Evolutionary conservation across 306 rosid genomes (phyloP).

Genomic region (Astragalus glycyphyllos): DNA sequence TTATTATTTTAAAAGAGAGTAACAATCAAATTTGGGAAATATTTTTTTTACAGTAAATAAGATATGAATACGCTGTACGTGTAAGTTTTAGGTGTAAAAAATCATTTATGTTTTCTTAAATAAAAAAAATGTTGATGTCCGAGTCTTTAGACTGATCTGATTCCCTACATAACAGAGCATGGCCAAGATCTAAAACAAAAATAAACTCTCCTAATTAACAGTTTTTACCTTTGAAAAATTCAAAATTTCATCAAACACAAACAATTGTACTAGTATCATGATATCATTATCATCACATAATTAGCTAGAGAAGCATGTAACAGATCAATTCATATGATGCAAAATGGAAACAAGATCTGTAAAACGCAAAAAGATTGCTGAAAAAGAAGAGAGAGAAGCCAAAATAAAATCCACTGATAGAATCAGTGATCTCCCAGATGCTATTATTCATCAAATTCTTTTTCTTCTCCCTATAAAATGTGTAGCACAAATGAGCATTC

Average conservation of each 20-base stretch:
- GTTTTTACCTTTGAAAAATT: conserved; percentile 58
- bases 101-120: too few species aligned
- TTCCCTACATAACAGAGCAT: conserved; percentile 21
- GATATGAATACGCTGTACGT: too few species aligned
- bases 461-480: conserved; percentile 68
- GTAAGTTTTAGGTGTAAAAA: too few species aligned
- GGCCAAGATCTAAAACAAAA: conserved; percentile 48
- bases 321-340: conserved; percentile 9
- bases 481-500: conserved; percentile 64
- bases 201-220: conserved; percentile 53
- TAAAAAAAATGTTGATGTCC: neutral
- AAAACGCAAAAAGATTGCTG: conserved; percentile 52
- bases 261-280: neutral
- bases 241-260: conserved; percentile 46
- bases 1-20: too few species aligned
- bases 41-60: too few species aligned
- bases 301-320: neutral
- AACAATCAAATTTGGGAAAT: too few species aligned
- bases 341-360: conserved; percentile 78
- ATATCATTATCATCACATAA: neutral
- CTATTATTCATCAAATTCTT: conserved; percentile 65
- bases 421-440: conserved; percentile 82
- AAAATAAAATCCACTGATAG: conserved; percentile 47
- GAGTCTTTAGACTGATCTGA: conserved; percentile 45
- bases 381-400: neutral